Evolutionary conservation across 73 alveolate genomes (phyloP).

Genomic region (Urostyla sp.): DNA sequence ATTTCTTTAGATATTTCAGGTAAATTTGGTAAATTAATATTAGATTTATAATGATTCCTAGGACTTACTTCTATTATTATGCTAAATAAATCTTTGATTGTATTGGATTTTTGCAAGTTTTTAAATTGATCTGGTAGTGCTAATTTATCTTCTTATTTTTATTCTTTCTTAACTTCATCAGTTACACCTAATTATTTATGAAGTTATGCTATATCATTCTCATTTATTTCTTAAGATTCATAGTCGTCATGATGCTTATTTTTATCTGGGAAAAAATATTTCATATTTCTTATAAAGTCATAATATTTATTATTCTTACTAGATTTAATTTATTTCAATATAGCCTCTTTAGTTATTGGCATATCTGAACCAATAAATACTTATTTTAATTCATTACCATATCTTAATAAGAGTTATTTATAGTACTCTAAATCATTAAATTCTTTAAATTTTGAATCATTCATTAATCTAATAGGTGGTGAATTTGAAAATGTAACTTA

Average conservation of each 20-base stretch:
- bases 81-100: no score
- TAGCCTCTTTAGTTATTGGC: neutral
- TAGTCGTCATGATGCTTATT: slow-evolving; percentile 23
- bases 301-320: slow-evolving; percentile 17
- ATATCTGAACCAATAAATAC: slow-evolving; percentile 31
- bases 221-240: neutral
- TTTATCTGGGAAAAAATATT: slow-evolving; percentile 16
- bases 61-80: no score
- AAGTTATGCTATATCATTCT: neutral
- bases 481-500: no score
- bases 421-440: slow-evolving; percentile 14
- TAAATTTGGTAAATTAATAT: no score
- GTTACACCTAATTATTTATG: slow-evolving; percentile 23
- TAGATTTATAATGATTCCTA: no score
- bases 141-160: neutral
- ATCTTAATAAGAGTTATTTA: neutral
- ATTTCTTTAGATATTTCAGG: no score
- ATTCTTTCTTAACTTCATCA: slow-evolving; percentile 18
- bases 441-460: neutral
- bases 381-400: slow-evolving; percentile 30
- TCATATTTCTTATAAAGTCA: slow-evolving; percentile 12
- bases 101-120: slow-evolving; percentile 3
- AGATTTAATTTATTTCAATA: neutral
- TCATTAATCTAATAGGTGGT: no score
- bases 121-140: slow-evolving; percentile 12